These are phyloP conservation scores for Auxenochlorella pyrenoidosa DNA, from an alignment of 139 green algal genomes.

Conservation along the genomic window DNA sequence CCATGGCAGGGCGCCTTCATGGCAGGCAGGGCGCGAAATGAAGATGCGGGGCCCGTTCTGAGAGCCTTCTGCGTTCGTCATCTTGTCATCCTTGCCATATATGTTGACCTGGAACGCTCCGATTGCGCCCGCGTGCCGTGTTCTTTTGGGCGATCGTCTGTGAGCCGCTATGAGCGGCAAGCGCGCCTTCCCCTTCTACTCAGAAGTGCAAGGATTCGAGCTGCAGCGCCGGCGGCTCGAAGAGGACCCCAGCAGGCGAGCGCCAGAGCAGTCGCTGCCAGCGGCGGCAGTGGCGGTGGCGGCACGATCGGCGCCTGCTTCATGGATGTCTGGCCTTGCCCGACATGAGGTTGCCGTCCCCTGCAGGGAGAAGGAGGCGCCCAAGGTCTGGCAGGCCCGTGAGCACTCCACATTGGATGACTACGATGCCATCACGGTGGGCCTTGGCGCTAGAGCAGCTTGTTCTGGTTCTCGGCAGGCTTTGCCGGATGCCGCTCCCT, in stretches of 20 bases:
- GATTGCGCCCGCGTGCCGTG: too few species aligned
- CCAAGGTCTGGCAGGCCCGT: conserved; percentile 55
- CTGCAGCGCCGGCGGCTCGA: conserved; percentile 36
- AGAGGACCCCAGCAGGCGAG: conserved; percentile 39
- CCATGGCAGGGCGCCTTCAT: too few species aligned
- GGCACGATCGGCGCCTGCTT: neutral
- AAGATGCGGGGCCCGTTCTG: too few species aligned
- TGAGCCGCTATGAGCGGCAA: conserved; percentile 28
- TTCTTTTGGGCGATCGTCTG: neutral
- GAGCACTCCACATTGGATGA: conserved; percentile 49
- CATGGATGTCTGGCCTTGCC: neutral
- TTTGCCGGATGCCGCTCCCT: neutral
- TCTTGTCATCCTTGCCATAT: too few species aligned
- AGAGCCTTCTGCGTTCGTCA: too few species aligned
- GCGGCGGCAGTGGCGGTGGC: neutral
- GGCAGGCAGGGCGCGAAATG: too few species aligned
- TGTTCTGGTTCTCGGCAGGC: too few species aligned
- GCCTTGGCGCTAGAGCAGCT: neutral
- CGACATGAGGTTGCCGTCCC: neutral
- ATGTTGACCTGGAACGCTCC: too few species aligned
- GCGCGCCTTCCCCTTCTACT: conserved; percentile 53
- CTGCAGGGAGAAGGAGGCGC: conserved; percentile 44
- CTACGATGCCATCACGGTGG: conserved; percentile 31
- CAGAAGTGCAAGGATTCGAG: conserved; percentile 40
- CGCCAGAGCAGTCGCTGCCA: neutral